Evolutionary conservation across 1,284 basidiomycete genomes (phyloP).

Genomic region (Cutaneotrichosporon mucoides): DNA sequence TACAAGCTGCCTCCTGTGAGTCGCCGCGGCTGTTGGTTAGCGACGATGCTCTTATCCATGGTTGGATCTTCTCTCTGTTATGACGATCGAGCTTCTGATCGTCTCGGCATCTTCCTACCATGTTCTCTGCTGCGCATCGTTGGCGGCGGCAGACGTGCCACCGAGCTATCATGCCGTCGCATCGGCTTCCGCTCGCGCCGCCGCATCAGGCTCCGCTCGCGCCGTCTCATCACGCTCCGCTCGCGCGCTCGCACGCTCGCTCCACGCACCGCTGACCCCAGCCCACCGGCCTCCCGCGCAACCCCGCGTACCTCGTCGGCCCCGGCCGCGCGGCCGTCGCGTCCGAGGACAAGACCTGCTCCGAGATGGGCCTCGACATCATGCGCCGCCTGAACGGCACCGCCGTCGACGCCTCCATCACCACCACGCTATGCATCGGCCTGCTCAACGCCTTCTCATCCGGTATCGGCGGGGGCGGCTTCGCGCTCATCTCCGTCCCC

Average conservation of each 20-base stretch:
- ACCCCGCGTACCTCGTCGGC: conserved; percentile 68
- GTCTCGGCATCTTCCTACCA: too few species aligned
- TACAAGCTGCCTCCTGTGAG: conserved; percentile 17
- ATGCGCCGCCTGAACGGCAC: conserved; percentile 74
- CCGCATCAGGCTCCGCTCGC: too few species aligned
- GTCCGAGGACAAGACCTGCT: conserved; percentile 77
- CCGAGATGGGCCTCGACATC: conserved; percentile 70
- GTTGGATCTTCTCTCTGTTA: too few species aligned
- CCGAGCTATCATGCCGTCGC: too few species aligned
- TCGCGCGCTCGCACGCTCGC: too few species aligned
- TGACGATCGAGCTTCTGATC: too few species aligned
- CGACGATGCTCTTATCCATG: too few species aligned
- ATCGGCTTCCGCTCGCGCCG: too few species aligned
- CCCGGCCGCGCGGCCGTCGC: conserved; percentile 79
- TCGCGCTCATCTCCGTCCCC: conserved; percentile 81
- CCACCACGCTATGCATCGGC: conserved; percentile 74
- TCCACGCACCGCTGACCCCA: conserved; percentile 13
- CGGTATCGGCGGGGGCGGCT: conserved; percentile 85
- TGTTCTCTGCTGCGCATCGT: too few species aligned
- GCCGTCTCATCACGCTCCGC: too few species aligned
- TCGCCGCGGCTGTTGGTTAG: too few species aligned
- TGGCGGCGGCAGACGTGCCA: too few species aligned
- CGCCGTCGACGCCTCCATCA: conserved; percentile 82
- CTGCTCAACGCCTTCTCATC: conserved; percentile 83
- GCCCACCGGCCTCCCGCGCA: conserved; percentile 52